These are phyloP conservation scores for Metrosideros polymorpha DNA, from an alignment of 441 rosid species.

Conservation along the genomic window DNA sequence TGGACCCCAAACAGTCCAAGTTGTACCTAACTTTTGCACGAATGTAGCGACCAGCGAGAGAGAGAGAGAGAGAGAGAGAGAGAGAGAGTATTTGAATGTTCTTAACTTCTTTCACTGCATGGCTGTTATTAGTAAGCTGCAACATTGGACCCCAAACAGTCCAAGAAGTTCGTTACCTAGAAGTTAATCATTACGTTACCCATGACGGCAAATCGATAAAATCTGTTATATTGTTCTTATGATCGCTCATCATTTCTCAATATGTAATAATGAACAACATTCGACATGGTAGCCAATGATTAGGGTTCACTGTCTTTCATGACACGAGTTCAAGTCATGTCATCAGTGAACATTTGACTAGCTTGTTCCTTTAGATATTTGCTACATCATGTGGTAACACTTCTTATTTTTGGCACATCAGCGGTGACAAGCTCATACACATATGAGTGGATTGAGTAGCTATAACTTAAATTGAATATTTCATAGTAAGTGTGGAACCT, in stretches of 20 bases:
- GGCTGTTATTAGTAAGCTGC: not conserved
- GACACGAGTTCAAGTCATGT: not conserved
- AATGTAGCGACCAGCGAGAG: not conserved
- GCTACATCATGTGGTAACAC: not conserved
- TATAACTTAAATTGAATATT: not conserved
- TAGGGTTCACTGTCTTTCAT: not conserved
- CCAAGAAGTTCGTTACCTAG: not conserved
- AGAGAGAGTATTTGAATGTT: not conserved
- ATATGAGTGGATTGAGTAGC: not conserved
- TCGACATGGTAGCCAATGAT: not conserved
- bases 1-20: too few relatives aligned
- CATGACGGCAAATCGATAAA: not conserved
- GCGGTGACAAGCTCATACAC: rapidly evolving
- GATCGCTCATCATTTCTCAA: not conserved
- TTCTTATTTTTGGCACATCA: not conserved
- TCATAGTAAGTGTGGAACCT: rapidly evolving
- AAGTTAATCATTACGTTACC: not conserved
- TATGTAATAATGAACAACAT: not conserved
- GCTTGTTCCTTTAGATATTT: not conserved
- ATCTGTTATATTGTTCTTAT: not conserved
- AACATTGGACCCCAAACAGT: not conserved
- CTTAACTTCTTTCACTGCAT: not conserved
- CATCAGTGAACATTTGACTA: too few relatives aligned
- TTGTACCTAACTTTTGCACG: not conserved
- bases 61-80: not conserved